These are phyloP conservation scores for Syncephalis fuscata DNA, from an alignment of 371 early-diverging fungal genomes.

Conservation along the genomic window DNA sequence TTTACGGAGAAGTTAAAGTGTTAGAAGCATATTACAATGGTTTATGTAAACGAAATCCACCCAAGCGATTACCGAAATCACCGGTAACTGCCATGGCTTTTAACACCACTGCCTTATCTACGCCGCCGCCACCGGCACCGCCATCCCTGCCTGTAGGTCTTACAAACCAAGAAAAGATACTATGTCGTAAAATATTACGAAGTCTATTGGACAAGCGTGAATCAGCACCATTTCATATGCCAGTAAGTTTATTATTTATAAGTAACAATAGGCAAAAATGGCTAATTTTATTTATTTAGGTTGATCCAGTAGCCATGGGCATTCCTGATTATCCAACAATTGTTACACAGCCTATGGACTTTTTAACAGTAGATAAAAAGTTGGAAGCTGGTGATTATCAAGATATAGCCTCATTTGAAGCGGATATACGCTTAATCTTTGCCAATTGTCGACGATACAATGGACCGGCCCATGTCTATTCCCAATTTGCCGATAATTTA, in stretches of 20 bases:
- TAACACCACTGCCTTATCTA: slow-evolving; percentile 3
- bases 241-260: no score
- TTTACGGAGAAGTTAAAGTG: slow-evolving; percentile 65
- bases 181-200: slow-evolving; percentile 13
- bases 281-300: no score
- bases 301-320: slow-evolving; percentile 45
- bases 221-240: slow-evolving; percentile 24
- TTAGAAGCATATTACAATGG: slow-evolving; percentile 30
- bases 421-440: slow-evolving; percentile 56
- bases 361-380: slow-evolving; percentile 79
- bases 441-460: slow-evolving; percentile 83
- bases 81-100: slow-evolving; percentile 2
- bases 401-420: slow-evolving; percentile 10
- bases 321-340: slow-evolving; percentile 66
- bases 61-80: not conserved
- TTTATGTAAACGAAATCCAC: not conserved
- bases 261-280: no score
- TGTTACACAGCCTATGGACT: slow-evolving; percentile 94
- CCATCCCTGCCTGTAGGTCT: no score
- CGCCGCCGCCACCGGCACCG: slow-evolving; percentile 10
- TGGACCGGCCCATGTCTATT: slow-evolving; percentile 36
- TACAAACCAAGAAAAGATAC: slow-evolving; percentile 10
- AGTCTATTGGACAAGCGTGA: slow-evolving; percentile 20
- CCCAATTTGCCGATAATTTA: slow-evolving; percentile 27
- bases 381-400: slow-evolving; percentile 18